Base-by-base conservation (phyloP, 2,329 filamentous ascomycete genomes). In the Remersonia thermophila region DNA sequence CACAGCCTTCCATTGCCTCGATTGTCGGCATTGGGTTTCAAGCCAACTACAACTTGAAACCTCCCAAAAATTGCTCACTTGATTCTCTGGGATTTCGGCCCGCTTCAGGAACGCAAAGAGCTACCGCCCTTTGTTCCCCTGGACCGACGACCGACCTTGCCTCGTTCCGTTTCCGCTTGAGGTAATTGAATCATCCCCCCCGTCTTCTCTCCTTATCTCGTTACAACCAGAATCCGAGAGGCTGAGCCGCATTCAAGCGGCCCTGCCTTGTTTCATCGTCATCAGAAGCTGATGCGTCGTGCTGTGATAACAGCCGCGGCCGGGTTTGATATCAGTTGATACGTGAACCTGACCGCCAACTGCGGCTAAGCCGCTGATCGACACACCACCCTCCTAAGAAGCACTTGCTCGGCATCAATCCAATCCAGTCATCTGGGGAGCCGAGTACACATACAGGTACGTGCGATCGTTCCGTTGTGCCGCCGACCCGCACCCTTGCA, bases 391-490 rank as follows among this genome's bases (percentile, higher is more conserved):
- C 28, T 18, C 38, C 37, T 28, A 23, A 9, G 5, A 34, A 36
- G 18, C 27, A 30, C 27, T 16, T n/a, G 29, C 33, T 29, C 23
- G 16, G 13, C 13, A 16, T 23, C 5, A 23, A 23, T 5, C 20
- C 20, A 23, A 9, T 23, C 23, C 12, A 33, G 31, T 28, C 27
- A 14, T 18, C 26, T 14, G 25, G 11, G 37, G 31, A 14, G 12
- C 32, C n/a, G 28, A 41, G 31, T 33, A 13, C 23, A 42, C 32
- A 39, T 44, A 44, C 23, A 42, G 34, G 42, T 44, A 44, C 34
- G 42, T 44, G 12, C 20, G 20, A 23, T 23, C 20, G 20, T 15
- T 31, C 23, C 11, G 30, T 31, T 33, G 31, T 25, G 26, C 34
- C 16, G 16, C 18, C 25, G 13, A 26, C 28, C 12, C 23, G 26